Evolutionary conservation across 2,329 filamentous ascomycete species (phyloP).

Genomic region (Diplocarpon mali): DNA sequence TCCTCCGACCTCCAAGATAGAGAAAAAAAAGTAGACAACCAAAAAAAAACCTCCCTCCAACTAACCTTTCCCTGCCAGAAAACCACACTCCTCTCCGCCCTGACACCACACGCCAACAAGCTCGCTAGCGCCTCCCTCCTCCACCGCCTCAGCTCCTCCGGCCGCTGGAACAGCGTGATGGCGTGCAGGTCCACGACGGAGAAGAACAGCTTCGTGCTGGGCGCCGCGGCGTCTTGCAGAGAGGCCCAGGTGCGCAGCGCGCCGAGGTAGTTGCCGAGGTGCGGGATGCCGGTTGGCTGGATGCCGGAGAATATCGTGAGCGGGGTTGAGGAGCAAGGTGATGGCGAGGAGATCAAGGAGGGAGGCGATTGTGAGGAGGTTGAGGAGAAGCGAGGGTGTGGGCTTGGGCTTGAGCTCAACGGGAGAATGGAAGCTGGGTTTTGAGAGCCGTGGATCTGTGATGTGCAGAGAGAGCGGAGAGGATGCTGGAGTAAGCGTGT

Average conservation of each 20-base stretch:
- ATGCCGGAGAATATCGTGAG: slow-evolving; percentile 84
- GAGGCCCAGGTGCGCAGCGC: slow-evolving; percentile 78
- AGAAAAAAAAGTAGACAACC: not conserved
- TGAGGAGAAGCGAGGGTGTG: not conserved
- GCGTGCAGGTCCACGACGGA: slow-evolving; percentile 92
- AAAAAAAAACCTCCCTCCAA: not conserved
- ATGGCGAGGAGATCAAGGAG: not conserved
- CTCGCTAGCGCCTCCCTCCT: slow-evolving; percentile 68
- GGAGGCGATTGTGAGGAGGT: not conserved
- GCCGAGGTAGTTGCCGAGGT: slow-evolving; percentile 91
- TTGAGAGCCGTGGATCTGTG: not conserved
- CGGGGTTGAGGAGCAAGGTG: not conserved
- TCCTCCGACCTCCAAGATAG: not conserved
- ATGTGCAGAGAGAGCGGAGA: slow-evolving; percentile 1
- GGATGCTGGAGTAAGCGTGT: slow-evolving; percentile 3
- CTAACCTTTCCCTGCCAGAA: slow-evolving; percentile 74
- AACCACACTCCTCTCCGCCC: slow-evolving; percentile 63
- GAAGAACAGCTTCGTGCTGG: slow-evolving; percentile 58
- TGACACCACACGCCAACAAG: slow-evolving; percentile 72
- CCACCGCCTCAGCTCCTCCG: slow-evolving; percentile 47
- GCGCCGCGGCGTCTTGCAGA: slow-evolving; percentile 54
- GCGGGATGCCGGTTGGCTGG: slow-evolving; percentile 87
- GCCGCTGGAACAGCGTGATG: slow-evolving; percentile 66
- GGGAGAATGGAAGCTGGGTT: slow-evolving; percentile 1
- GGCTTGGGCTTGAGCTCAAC: not conserved